Evolutionary conservation across 2,329 filamentous ascomycete species (phyloP).

Genomic region (Pseudopyricularia cyperi): DNA sequence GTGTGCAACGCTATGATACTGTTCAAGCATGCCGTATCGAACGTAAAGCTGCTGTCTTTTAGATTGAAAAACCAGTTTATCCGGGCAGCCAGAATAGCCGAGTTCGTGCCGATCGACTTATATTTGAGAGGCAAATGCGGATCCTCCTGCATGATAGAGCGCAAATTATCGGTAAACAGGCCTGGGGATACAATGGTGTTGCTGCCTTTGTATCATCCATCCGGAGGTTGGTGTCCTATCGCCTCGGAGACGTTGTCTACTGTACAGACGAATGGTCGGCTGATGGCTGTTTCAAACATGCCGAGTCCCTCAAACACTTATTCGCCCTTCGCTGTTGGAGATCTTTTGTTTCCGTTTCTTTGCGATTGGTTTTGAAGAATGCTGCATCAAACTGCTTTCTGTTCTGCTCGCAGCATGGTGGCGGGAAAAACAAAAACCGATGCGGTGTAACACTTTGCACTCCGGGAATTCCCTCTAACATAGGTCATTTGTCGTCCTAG

Average conservation of each 20-base stretch:
- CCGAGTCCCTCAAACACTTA: conserved; percentile 4
- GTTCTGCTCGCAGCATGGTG: conserved; percentile 14
- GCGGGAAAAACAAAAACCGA: too few relatives aligned
- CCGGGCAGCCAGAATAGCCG: conserved; percentile 7
- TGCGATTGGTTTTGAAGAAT: conserved; percentile 21
- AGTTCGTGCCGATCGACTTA: conserved; percentile 11
- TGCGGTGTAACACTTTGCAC: too few relatives aligned
- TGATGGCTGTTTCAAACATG: neutral
- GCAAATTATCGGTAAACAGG: conserved; percentile 2
- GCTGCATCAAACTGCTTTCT: conserved; percentile 15
- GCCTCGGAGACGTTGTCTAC: conserved; percentile 31
- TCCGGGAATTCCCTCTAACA: too few relatives aligned
- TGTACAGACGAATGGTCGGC: too few relatives aligned
- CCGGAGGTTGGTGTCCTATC: conserved; percentile 26
- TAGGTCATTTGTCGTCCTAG: too few relatives aligned
- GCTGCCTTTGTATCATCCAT: conserved; percentile 12
- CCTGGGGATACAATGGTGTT: conserved; percentile 19
- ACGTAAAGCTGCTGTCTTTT: conserved; percentile 4
- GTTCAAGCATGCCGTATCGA: conserved; percentile 8
- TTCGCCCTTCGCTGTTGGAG: conserved; percentile 12
- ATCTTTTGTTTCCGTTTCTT: conserved; percentile 21
- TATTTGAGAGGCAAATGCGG: conserved; percentile 8
- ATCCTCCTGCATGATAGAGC: conserved; percentile 6
- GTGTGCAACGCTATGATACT: conserved; percentile 11
- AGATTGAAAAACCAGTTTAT: conserved; percentile 10